Conservation (phyloP, 768 basidiomycete species). For the Tylopilus plumbeoviolaceoides region DNA sequence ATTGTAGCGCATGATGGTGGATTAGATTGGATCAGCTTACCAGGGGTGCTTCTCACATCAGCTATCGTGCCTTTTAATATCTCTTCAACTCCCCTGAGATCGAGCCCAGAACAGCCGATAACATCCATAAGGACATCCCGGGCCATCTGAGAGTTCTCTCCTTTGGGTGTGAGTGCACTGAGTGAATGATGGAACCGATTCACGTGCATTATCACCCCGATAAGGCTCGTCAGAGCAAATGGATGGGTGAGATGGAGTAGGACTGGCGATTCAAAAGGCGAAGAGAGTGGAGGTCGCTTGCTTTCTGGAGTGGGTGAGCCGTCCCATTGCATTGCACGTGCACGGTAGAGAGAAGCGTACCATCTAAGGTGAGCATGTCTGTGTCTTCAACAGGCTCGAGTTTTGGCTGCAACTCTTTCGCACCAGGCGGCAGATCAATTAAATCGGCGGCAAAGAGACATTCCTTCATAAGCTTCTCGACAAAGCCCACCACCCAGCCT, state of each 20-base stretch:
- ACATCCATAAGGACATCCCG: constrained; percentile 59
- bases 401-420: constrained; percentile 17
- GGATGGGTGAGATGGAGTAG: constrained; percentile 65
- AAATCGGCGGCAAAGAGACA: constrained; percentile 37
- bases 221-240: constrained; percentile 49
- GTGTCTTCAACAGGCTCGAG: constrained; percentile 27
- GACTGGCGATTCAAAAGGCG: constrained; percentile 34
- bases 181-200: constrained; percentile 55
- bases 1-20: not conserved
- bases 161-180: constrained; percentile 48
- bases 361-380: constrained; percentile 18
- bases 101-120: constrained; percentile 61
- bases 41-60: constrained; percentile 21
- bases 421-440: constrained; percentile 8
- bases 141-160: constrained; percentile 62
- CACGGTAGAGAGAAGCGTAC: constrained; percentile 27
- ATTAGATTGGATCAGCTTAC: constrained; percentile 17
- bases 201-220: constrained; percentile 50
- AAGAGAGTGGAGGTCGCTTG: constrained; percentile 10
- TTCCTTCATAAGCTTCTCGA: constrained; percentile 59
- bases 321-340: constrained; percentile 42
- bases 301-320: constrained; percentile 25
- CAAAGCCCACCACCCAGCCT: constrained; percentile 56
- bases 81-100: constrained; percentile 48
- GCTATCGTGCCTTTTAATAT: constrained; percentile 39